A percentile compares a stretch with the other conserved stretches of the same genome.
Evolutionary conservation across 805 yeast species (phyloP).

Genomic region (Candida loeiensis): DNA sequence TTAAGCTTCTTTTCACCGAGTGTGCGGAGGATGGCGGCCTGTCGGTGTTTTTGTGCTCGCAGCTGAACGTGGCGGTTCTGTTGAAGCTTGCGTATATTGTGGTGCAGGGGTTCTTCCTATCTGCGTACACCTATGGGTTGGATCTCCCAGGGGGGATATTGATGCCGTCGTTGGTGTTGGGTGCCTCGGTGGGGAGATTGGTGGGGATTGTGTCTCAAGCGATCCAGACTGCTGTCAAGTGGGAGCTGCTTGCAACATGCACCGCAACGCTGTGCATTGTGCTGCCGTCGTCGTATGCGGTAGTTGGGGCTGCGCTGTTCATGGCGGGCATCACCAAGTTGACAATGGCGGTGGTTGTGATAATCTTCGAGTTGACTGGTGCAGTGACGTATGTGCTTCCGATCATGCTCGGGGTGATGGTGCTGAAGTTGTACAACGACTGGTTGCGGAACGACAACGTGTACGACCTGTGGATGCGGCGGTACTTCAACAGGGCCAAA

Average conservation of each 20-base stretch:
- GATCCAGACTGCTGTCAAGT: slow-evolving; percentile 40
- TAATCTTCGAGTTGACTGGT: slow-evolving; percentile 92
- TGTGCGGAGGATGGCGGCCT: slow-evolving; percentile 40
- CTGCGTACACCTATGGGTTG: slow-evolving; percentile 68
- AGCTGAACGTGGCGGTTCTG: slow-evolving; percentile 23
- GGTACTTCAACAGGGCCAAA: slow-evolving; percentile 24
- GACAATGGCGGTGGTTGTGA: slow-evolving; percentile 78
- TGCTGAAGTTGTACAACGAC: slow-evolving; percentile 71
- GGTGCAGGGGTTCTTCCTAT: slow-evolving; percentile 53
- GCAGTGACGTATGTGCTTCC: slow-evolving; percentile 82
- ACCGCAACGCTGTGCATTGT: slow-evolving; percentile 53
- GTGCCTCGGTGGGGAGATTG: slow-evolving; percentile 57
- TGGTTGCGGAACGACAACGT: slow-evolving; percentile 55
- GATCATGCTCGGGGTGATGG: slow-evolving; percentile 78
- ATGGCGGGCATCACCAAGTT: slow-evolving; percentile 77
- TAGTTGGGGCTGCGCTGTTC: slow-evolving; percentile 83
- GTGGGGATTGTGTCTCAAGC: slow-evolving; percentile 50
- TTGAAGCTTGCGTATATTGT: slow-evolving; percentile 36
- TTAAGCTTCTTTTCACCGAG: slow-evolving; percentile 66
- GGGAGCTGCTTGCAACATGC: slow-evolving; percentile 35
- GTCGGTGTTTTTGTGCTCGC: slow-evolving; percentile 34
- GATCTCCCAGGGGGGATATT: slow-evolving; percentile 66
- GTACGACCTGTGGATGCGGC: slow-evolving; percentile 49
- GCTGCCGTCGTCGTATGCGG: slow-evolving; percentile 84
- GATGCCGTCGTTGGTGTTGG: slow-evolving; percentile 61